Conservation (phyloP, 225 moss, liverwort and hornwort species). For the Pseudisothecium myosuroides region DNA sequence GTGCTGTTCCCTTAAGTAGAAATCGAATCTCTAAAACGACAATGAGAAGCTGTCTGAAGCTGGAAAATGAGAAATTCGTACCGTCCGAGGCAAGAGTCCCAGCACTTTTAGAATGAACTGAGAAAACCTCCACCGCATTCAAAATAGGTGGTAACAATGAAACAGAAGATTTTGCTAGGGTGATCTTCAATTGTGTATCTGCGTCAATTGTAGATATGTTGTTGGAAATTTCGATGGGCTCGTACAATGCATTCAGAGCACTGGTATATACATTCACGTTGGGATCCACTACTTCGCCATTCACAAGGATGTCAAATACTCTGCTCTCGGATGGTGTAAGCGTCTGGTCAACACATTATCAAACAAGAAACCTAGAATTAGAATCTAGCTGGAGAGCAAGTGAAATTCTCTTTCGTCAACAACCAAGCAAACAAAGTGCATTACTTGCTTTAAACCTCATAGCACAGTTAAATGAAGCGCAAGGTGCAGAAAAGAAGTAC, state of each 20-base stretch:
- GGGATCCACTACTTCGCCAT: background rate
- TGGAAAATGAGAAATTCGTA: background rate
- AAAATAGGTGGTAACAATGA: background rate
- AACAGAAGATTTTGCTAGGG: background rate
- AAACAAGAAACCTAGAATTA: background rate
- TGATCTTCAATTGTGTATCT: background rate
- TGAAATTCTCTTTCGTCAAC: background rate
- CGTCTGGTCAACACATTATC: background rate
- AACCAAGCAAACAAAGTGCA: background rate
- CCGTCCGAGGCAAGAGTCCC: slow-evolving; percentile 6
- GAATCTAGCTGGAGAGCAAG: background rate
- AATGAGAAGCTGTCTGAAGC: background rate
- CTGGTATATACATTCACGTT: background rate
- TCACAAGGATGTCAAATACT: background rate
- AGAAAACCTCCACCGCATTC: slow-evolving; percentile 1
- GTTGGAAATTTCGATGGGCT: background rate
- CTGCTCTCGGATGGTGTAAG: background rate
- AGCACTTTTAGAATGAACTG: background rate
- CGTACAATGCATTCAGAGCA: background rate
- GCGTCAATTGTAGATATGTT: background rate
- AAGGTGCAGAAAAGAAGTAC: background rate
- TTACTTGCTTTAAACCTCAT: background rate
- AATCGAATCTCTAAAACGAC: background rate
- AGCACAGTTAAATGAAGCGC: background rate
- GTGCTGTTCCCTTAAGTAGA: background rate